Conservation (phyloP, 805 yeast species). For the Pichia ethanolica region DNA sequence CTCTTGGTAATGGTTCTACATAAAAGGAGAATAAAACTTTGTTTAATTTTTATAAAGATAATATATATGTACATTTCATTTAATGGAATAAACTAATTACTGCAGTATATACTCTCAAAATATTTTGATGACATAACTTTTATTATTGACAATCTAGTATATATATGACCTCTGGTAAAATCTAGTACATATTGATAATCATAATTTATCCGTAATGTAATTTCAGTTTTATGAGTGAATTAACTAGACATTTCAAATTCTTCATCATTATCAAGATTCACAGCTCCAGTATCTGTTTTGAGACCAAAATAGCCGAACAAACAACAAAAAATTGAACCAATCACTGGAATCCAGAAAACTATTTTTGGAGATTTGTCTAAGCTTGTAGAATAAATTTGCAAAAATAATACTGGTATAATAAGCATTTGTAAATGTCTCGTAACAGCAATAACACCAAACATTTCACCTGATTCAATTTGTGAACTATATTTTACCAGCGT, state of each 20-base stretch:
- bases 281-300: no score
- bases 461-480: neutral
- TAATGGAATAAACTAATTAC: no score
- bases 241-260: neutral
- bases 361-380: neutral
- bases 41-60: no score
- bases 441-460: neutral
- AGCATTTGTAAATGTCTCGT: neutral
- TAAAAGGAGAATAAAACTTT: no score
- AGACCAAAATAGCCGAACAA: neutral
- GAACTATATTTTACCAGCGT: neutral
- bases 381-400: neutral
- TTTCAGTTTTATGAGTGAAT: no score
- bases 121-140: no score
- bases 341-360: neutral
- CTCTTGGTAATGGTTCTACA: no score
- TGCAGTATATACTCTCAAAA: no score
- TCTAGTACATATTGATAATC: no score
- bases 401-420: neutral
- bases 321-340: neutral
- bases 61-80: no score
- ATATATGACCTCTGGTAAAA: no score
- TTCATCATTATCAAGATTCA: neutral
- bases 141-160: no score
- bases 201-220: neutral